Conservation (phyloP, 2,329 filamentous ascomycete genomes). For the Ophiocordyceps robertsii region DNA sequence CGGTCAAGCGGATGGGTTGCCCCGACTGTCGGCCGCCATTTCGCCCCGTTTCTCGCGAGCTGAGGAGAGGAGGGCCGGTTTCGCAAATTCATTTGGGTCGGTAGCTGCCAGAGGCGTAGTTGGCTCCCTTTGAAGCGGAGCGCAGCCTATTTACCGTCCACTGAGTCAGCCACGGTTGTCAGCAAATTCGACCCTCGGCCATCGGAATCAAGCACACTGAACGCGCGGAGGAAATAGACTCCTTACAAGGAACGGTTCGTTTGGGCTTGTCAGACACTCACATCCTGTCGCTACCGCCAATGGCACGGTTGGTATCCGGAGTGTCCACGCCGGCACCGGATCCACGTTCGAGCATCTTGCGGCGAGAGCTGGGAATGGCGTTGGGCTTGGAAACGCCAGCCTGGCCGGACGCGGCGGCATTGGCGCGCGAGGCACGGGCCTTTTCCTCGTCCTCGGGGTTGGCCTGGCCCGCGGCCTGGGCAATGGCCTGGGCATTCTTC, state of each 20-base stretch:
- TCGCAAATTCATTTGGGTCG: slow-evolving; percentile 19
- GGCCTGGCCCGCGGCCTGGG: slow-evolving; percentile 57
- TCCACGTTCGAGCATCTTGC: slow-evolving; percentile 68
- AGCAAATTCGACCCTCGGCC: slow-evolving; percentile 53
- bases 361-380: slow-evolving; percentile 63
- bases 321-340: slow-evolving; percentile 46
- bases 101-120: slow-evolving; percentile 25
- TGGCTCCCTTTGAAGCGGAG: slow-evolving; percentile 63
- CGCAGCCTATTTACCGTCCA: slow-evolving; percentile 75
- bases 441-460: slow-evolving; percentile 67
- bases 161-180: slow-evolving; percentile 67
- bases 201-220: slow-evolving; percentile 65
- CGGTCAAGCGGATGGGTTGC: not conserved
- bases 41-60: slow-evolving; percentile 4
- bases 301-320: slow-evolving; percentile 60
- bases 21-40: not conserved
- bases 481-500: slow-evolving; percentile 95
- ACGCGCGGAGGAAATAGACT: slow-evolving; percentile 64
- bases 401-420: slow-evolving; percentile 49
- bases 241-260: slow-evolving; percentile 63
- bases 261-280: slow-evolving; percentile 56
- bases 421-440: slow-evolving; percentile 53
- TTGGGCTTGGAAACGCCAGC: slow-evolving; percentile 55
- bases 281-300: slow-evolving; percentile 83
- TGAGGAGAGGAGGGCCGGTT: slow-evolving; percentile 6